These are phyloP conservation scores for Lipomyces orientalis DNA, from an alignment of 805 yeast species.

Conservation along the genomic window DNA sequence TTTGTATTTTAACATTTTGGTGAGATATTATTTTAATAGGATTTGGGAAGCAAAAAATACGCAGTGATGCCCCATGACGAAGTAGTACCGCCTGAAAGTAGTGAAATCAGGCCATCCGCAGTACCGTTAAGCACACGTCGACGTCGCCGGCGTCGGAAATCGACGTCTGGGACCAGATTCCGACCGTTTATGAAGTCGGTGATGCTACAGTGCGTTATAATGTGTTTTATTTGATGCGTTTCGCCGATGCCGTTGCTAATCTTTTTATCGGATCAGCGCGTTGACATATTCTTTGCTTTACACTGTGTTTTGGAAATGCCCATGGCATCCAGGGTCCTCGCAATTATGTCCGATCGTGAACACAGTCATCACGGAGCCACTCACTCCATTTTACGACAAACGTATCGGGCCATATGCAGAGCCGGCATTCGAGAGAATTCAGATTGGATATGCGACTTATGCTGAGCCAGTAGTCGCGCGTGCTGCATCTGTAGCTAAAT, in stretches of 20 bases:
- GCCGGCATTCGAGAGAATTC: constrained; percentile 6
- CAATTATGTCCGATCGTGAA: constrained; percentile 15
- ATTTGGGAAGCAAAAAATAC: not conserved
- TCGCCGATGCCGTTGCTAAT: not conserved
- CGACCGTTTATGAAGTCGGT: not conserved
- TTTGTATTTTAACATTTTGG: not conserved
- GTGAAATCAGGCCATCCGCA: not conserved
- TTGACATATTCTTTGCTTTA: constrained; percentile 21
- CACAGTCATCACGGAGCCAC: constrained; percentile 11
- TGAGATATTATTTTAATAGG: not conserved
- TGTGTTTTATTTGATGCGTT: not conserved
- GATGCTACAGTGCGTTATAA: constrained; percentile 5
- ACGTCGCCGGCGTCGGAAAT: not conserved
- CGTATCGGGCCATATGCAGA: constrained; percentile 3
- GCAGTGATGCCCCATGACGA: not conserved
- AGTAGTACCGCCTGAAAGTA: not conserved
- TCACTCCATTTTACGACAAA: not conserved
- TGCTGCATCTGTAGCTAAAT: constrained; percentile 11
- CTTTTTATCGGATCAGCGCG: constrained; percentile 43
- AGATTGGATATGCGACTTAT: not conserved
- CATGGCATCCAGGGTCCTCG: constrained; percentile 13
- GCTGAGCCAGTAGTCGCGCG: constrained; percentile 3
- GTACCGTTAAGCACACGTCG: not conserved
- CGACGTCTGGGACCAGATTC: not conserved
- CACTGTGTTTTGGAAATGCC: constrained; percentile 17